Conservation (phyloP, 2,329 filamentous ascomycete species). For the Bipolaris zeicola region DNA sequence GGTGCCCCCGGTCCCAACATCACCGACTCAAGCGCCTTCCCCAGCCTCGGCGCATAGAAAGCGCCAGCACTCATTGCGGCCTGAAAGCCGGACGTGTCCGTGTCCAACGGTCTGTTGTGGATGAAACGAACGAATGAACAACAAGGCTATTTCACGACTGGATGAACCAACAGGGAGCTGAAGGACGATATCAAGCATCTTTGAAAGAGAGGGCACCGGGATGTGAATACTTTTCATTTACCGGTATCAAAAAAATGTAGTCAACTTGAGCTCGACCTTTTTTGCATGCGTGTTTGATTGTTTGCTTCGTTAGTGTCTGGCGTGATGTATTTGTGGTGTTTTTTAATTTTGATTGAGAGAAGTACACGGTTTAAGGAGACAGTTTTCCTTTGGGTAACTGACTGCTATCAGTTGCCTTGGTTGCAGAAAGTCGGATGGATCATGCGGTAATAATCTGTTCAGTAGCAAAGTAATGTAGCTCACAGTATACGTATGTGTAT, state of each 20-base stretch:
- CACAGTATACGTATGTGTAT: no score
- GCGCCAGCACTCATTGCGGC: slow-evolving; percentile 25
- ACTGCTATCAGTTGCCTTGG: no score
- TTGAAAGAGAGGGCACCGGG: slow-evolving; percentile 22
- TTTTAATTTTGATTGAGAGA: no score
- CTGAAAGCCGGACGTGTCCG: slow-evolving; percentile 20
- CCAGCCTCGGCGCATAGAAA: slow-evolving; percentile 56
- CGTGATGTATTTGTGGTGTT: neutral
- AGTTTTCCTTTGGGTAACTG: no score
- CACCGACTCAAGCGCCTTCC: slow-evolving; percentile 59
- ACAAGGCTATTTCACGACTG: slow-evolving; percentile 26
- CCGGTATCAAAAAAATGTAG: slow-evolving; percentile 14
- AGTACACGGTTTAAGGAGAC: no score
- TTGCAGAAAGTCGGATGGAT: no score
- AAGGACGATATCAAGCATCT: slow-evolving; percentile 15
- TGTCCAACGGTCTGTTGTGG: slow-evolving; percentile 13
- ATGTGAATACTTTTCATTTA: slow-evolving; percentile 15
- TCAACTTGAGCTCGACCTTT: slow-evolving; percentile 12
- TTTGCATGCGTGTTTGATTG: slow-evolving; percentile 10
- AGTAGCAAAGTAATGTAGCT: no score
- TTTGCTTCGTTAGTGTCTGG: neutral
- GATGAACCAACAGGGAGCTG: slow-evolving; percentile 12
- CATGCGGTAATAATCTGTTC: no score
- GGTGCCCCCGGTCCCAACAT: slow-evolving; percentile 53
- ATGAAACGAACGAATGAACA: slow-evolving; percentile 28